phyloP scores from a whole-genome alignment of 345 rosid genomes.

The Anastatica hierochuntica region DNA sequence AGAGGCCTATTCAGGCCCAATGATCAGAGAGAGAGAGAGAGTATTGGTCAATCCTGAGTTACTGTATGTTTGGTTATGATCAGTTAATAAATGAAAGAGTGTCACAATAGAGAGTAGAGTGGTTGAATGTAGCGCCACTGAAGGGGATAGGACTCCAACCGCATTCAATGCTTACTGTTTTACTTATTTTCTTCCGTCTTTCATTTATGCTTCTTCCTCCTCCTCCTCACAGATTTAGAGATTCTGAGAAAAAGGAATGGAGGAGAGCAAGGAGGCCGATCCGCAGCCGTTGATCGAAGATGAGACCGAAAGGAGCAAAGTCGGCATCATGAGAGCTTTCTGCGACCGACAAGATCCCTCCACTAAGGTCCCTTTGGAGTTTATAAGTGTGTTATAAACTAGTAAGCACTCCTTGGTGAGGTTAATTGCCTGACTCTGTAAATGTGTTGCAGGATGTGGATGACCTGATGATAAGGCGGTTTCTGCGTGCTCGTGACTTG shows the following conservation, averaged over 20 bases:
- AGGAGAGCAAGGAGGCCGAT: conserved; percentile 1
- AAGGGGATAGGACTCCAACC: no score
- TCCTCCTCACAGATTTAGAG: background rate
- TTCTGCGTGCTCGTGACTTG: conserved; percentile 73
- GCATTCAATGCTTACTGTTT: no score
- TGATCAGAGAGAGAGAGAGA: no score
- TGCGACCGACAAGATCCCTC: conserved; percentile 66
- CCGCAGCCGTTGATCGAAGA: conserved; percentile 24
- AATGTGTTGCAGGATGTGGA: conserved; percentile 67
- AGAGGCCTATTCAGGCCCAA: no score
- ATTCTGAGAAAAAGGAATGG: conserved; percentile 2
- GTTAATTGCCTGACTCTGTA: no score
- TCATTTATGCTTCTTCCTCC: background rate
- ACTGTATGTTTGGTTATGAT: no score
- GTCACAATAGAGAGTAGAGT: no score
- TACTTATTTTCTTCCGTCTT: no score
- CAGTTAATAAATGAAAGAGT: no score
- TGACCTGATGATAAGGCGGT: conserved; percentile 71
- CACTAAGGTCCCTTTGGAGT: conserved; percentile 39
- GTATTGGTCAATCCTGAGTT: no score
- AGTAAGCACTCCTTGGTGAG: background rate
- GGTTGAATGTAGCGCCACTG: no score
- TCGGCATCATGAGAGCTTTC: conserved; percentile 71
- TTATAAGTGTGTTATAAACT: no score
- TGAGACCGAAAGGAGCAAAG: conserved; percentile 66